These are phyloP conservation scores for Jamesozyma piceae DNA, from an alignment of 805 yeast genomes.

Conservation along the genomic window DNA sequence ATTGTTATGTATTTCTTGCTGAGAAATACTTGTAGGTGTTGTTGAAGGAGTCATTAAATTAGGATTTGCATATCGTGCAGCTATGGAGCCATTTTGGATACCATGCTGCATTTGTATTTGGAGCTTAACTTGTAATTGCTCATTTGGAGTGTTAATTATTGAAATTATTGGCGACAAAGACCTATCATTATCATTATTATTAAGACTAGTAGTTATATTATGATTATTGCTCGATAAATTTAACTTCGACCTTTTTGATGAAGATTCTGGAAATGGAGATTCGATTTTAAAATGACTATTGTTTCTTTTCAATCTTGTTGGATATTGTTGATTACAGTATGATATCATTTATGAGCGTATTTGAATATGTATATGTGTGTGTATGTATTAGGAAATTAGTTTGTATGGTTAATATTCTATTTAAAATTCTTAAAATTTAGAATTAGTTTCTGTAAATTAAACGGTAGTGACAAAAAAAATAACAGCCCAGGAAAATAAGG, in stretches of 20 bases:
- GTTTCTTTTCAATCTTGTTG: slow-evolving; percentile 2
- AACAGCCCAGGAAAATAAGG: too few species aligned
- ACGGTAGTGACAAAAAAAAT: too few species aligned
- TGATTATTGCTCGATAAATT: neutral
- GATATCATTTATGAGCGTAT: too few species aligned
- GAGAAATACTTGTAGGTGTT: neutral
- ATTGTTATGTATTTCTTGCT: neutral
- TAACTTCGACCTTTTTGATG: slow-evolving; percentile 3
- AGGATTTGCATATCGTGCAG: neutral
- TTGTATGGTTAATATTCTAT: too few species aligned
- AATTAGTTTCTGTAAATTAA: too few species aligned
- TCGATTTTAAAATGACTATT: slow-evolving; percentile 6
- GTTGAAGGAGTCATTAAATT: slow-evolving; percentile 1
- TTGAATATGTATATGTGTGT: too few species aligned
- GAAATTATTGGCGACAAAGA: slow-evolving; percentile 1
- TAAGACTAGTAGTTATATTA: neutral
- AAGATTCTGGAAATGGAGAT: slow-evolving; percentile 4
- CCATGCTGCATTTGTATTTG: neutral
- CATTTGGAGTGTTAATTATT: neutral
- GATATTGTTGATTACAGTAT: neutral
- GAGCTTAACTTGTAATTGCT: neutral
- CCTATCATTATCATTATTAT: neutral
- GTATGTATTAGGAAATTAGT: too few species aligned
- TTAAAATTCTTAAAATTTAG: too few species aligned
- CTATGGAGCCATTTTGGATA: neutral